These are phyloP conservation scores for Tetradesmus obliquus DNA, from an alignment of 139 green algal genomes.

Conservation along the genomic window DNA sequence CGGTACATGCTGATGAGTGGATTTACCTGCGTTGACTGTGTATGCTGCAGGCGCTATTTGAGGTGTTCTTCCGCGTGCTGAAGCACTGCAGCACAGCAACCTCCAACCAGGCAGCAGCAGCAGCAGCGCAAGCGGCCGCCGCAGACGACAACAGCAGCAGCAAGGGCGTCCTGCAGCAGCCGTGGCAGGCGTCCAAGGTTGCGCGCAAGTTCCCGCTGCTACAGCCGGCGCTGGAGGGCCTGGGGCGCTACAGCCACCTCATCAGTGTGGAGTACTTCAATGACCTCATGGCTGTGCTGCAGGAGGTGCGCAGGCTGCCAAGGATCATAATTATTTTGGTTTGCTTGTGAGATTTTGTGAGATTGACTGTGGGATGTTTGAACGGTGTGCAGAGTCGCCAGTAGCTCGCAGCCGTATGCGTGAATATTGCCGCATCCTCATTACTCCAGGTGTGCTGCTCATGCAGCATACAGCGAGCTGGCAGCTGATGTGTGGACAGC, in stretches of 20 bases:
- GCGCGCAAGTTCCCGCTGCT: constrained; percentile 78
- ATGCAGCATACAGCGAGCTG: too few species aligned
- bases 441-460: too few species aligned
- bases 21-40: not conserved
- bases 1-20: too few species aligned
- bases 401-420: too few species aligned
- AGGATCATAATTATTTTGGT: not conserved
- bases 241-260: constrained; percentile 79
- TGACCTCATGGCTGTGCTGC: constrained; percentile 69
- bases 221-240: constrained; percentile 68
- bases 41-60: constrained; percentile 71
- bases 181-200: constrained; percentile 46
- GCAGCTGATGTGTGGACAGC: too few species aligned
- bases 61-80: constrained; percentile 83
- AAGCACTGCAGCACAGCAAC: constrained; percentile 70
- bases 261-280: constrained; percentile 88
- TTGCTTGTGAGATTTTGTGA: not conserved
- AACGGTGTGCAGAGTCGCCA: too few species aligned
- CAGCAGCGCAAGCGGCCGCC: not conserved
- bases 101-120: constrained; percentile 17
- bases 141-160: constrained; percentile 15
- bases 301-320: constrained; percentile 44
- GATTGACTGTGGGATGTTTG: too few species aligned
- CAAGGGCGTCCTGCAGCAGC: constrained; percentile 16
- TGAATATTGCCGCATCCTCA: too few species aligned